Percentiles rank a stretch among this genome's conserved stretches.
Conservation (phyloP, 441 rosid genomes). For the Gossypium trilobum region DNA sequence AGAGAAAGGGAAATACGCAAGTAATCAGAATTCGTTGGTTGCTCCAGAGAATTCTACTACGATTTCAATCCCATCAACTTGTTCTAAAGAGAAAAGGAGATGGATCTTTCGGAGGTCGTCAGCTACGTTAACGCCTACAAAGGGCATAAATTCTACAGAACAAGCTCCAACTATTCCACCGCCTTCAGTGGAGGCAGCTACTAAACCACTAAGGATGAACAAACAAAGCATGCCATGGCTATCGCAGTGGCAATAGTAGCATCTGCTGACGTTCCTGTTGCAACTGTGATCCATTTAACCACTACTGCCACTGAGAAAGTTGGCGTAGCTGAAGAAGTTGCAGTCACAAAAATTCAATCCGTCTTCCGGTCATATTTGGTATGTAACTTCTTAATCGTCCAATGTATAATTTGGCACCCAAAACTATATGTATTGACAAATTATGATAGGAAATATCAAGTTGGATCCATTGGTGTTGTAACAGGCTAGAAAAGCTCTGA, state of each 20-base stretch:
- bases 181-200: conserved; percentile 19
- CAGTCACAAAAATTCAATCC: conserved; percentile 74
- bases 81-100: conserved; percentile 67
- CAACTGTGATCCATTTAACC: conserved; percentile 37
- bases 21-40: conserved; percentile 19
- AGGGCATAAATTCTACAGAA: conserved; percentile 28
- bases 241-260: conserved; percentile 43
- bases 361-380: conserved; percentile 75
- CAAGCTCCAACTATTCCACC: conserved; percentile 13
- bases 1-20: conserved; percentile 19
- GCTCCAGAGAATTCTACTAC: conserved; percentile 40
- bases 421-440: background rate
- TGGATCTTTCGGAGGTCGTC: conserved; percentile 89
- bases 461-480: conserved; percentile 2
- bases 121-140: conserved; percentile 40
- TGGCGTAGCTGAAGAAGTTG: conserved; percentile 41
- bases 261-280: conserved; percentile 36
- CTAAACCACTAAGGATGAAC: conserved; percentile 33
- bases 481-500: conserved; percentile 80
- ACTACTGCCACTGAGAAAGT: conserved; percentile 25
- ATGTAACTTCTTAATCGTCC: background rate
- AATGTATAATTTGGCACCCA: background rate
- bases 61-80: conserved; percentile 27
- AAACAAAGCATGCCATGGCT: conserved; percentile 37
- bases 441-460: background rate